phyloP scores from a whole-genome alignment of 2,329 filamentous ascomycete genomes.

The Beauveria sp. region DNA sequence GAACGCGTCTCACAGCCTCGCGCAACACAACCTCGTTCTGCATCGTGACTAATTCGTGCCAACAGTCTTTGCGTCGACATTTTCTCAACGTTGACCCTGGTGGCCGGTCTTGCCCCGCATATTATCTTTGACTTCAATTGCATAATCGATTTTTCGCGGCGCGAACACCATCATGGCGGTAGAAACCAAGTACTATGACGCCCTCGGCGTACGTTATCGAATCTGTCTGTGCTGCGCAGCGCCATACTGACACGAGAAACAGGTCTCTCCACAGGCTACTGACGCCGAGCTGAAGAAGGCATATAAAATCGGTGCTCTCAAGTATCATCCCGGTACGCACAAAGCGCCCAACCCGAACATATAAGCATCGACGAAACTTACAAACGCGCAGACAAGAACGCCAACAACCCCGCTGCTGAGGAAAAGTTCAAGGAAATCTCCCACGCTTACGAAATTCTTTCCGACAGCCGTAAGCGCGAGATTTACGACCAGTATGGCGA shows the following conservation, averaged over 20 bases:
- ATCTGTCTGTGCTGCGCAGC: too few relatives aligned
- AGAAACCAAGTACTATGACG: slow-evolving; percentile 72
- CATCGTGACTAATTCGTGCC: neutral
- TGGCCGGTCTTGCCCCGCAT: neutral
- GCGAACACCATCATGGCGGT: slow-evolving; percentile 57
- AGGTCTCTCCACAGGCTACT: slow-evolving; percentile 73
- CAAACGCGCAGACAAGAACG: slow-evolving; percentile 73
- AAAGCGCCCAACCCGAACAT: neutral
- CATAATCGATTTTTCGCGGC: neutral
- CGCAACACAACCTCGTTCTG: neutral
- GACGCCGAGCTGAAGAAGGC: slow-evolving; percentile 87
- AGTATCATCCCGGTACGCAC: slow-evolving; percentile 71
- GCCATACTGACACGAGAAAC: neutral
- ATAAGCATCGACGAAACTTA: slow-evolving; percentile 12
- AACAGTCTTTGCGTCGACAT: neutral
- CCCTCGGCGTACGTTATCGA: slow-evolving; percentile 57
- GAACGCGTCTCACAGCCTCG: neutral
- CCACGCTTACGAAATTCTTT: slow-evolving; percentile 90
- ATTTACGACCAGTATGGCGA: slow-evolving; percentile 98
- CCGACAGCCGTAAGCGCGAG: slow-evolving; percentile 82
- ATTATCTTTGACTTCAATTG: neutral
- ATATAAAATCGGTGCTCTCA: slow-evolving; percentile 76
- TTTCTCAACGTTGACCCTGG: neutral
- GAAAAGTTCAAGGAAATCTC: slow-evolving; percentile 99
- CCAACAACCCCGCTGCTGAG: slow-evolving; percentile 82